Evolutionary conservation across 2,329 filamentous ascomycete genomes (phyloP), one percentile per base, ranked within the genome.

Genomic region (Periglandula ipomoeae): DNA sequence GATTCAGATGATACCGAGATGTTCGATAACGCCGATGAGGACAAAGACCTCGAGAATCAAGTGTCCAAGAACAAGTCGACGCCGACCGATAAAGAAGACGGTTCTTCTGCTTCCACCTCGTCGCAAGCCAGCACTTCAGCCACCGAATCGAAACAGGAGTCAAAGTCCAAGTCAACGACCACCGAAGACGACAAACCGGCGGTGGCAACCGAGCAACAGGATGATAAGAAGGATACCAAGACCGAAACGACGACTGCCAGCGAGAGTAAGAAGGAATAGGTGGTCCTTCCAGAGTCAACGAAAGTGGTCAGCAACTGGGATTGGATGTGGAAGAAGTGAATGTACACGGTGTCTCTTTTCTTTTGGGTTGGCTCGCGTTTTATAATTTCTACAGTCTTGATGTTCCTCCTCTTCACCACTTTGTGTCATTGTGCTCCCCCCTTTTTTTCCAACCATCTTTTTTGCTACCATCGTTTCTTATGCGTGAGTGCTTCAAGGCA

Each of bases 1-100:
- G 89, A 93, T 68, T 86, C 86, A 65, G 84, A 89, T 68, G 89
- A 96, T 63, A 82, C 86, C 55, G 89, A 95, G 61, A 91, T 95
- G 84, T 95, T 96, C 70, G 89, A 96, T 67, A 84, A 89, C 62
- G 68, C 72, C 60, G 85, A 89, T 64, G 88, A 94, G 62, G 87
- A 94, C 62, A 87, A 88, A 66, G 89, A 95, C 63, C 76, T 90
- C 55, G 84, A 81, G 56, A 90, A 85, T 66, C 89, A 95, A 71
- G 86, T 93, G 52, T 79, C 81, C 63, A 90, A 87, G 71, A 62
- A 56, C 42, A 62, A 57, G 40, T 56, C 57, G 50, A 59, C 58
- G 37, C 57, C 62, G 46, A 53, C 54, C 56, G 61, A 59, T 5
- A 47, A 52, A 58, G 11, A 52, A 48, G 40, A 52, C 24, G 49